A percentile compares a stretch with the other conserved stretches of the same genome.
These are phyloP conservation scores for Aureobasidium musti DNA, from an alignment of 2,329 filamentous ascomycete genomes.

Conservation along the genomic window DNA sequence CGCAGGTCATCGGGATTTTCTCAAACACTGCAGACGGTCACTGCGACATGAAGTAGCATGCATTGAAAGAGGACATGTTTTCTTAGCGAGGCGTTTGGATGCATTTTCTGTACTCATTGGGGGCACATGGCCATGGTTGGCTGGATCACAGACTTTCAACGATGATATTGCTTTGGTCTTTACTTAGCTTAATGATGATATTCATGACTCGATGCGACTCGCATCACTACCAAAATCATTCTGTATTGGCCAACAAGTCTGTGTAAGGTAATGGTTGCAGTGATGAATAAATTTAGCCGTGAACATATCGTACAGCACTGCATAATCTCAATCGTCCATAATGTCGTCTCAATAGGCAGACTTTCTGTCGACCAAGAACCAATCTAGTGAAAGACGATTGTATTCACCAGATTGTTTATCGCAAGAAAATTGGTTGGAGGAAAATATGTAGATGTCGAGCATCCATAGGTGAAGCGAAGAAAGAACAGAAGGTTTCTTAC, in stretches of 20 bases:
- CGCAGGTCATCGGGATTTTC: slow-evolving; percentile 12
- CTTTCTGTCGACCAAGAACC: too few relatives aligned
- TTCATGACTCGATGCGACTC: not conserved
- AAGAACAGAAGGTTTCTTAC: slow-evolving; percentile 4
- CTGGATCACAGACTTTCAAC: slow-evolving; percentile 7
- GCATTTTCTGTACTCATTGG: not conserved
- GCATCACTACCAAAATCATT: not conserved
- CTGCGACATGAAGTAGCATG: slow-evolving; percentile 16
- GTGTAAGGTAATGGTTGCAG: not conserved
- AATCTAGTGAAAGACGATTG: too few relatives aligned
- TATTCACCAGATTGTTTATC: not conserved
- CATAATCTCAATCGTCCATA: not conserved
- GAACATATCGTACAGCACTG: not conserved
- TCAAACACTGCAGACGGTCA: slow-evolving; percentile 9
- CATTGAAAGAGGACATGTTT: not conserved
- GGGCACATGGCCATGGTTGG: not conserved
- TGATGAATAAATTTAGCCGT: not conserved
- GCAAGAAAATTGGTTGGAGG: not conserved
- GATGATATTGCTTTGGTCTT: not conserved
- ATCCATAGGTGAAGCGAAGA: slow-evolving; percentile 2
- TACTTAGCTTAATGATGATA: slow-evolving; percentile 5
- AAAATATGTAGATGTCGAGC: not conserved
- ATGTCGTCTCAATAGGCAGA: not conserved
- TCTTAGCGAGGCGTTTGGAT: slow-evolving; percentile 26
- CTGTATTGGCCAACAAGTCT: not conserved